Conservation (phyloP, 2,329 filamentous ascomycete species). For the Ophiocordyceps camponoti-floridani region DNA sequence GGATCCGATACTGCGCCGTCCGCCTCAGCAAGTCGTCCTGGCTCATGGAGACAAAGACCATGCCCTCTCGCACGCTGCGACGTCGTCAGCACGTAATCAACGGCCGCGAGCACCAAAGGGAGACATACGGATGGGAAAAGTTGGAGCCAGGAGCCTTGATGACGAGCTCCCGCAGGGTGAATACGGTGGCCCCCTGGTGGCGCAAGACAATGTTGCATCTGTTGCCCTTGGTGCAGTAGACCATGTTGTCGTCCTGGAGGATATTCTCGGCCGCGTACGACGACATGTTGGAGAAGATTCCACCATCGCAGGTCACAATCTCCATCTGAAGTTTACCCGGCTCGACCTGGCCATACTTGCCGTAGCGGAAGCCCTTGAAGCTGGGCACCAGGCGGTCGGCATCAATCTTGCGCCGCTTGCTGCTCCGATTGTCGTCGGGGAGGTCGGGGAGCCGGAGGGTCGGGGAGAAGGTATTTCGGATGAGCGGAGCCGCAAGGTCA, state of each 20-base stretch:
- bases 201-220: constrained; percentile 73
- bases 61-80: constrained; percentile 65
- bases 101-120: background rate
- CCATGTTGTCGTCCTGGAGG: constrained; percentile 60
- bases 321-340: constrained; percentile 71
- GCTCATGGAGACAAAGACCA: constrained; percentile 82
- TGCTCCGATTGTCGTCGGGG: constrained; percentile 30
- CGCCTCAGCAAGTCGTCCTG: constrained; percentile 56
- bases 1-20: constrained; percentile 60
- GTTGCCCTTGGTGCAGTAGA: constrained; percentile 82
- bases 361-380: constrained; percentile 54
- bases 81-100: background rate
- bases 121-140: constrained; percentile 70
- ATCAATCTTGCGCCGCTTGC: constrained; percentile 56
- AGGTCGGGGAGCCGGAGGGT: constrained; percentile 18
- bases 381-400: constrained; percentile 33
- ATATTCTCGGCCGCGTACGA: constrained; percentile 63
- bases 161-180: constrained; percentile 68
- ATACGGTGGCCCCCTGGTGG: constrained; percentile 65
- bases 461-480: constrained; percentile 16
- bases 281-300: constrained; percentile 44
- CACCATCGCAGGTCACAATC: constrained; percentile 77
- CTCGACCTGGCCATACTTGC: constrained; percentile 73
- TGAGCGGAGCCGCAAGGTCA: constrained; percentile 10
- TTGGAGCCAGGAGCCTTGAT: constrained; percentile 67